These are phyloP conservation scores for Aspergillus chevalieri DNA, from an alignment of 2,329 filamentous ascomycete genomes.

Conservation along the genomic window DNA sequence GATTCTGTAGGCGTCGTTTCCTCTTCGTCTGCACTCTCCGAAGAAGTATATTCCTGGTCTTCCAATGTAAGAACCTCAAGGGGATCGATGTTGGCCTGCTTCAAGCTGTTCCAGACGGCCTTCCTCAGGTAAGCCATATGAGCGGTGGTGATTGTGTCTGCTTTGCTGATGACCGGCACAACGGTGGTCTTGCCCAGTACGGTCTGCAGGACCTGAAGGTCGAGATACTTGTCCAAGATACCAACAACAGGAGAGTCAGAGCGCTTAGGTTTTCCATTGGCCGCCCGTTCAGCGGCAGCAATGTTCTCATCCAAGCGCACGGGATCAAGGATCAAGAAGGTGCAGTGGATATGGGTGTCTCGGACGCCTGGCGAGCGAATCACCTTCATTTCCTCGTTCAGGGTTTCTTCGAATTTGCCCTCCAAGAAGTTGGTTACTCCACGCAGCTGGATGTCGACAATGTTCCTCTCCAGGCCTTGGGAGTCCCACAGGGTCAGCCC, in stretches of 20 bases:
- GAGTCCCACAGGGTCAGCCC: conserved; percentile 97
- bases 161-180: conserved; percentile 91
- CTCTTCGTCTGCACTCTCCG: conserved; percentile 42
- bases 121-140: conserved; percentile 92
- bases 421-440: conserved; percentile 90
- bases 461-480: conserved; percentile 85
- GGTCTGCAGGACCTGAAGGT: conserved; percentile 80
- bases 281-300: conserved; percentile 55
- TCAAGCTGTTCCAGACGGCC: conserved; percentile 81
- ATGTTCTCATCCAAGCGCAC: conserved; percentile 78
- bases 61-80: conserved; percentile 80
- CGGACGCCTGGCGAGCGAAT: conserved; percentile 84
- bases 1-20: conserved; percentile 19
- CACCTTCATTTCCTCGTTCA: conserved; percentile 96
- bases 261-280: conserved; percentile 48
- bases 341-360: conserved; percentile 95
- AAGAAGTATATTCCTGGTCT: conserved; percentile 57
- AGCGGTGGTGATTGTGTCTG: conserved; percentile 89
- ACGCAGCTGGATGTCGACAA: conserved; percentile 88
- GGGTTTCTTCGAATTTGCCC: conserved; percentile 97
- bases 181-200: conserved; percentile 92
- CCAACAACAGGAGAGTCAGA: conserved; percentile 47
- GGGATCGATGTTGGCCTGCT: conserved; percentile 79
- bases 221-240: conserved; percentile 78
- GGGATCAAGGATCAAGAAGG: conserved; percentile 87